These are phyloP conservation scores for Cytospora schulzeri DNA, from an alignment of 2,329 filamentous ascomycete species.

Conservation along the genomic window DNA sequence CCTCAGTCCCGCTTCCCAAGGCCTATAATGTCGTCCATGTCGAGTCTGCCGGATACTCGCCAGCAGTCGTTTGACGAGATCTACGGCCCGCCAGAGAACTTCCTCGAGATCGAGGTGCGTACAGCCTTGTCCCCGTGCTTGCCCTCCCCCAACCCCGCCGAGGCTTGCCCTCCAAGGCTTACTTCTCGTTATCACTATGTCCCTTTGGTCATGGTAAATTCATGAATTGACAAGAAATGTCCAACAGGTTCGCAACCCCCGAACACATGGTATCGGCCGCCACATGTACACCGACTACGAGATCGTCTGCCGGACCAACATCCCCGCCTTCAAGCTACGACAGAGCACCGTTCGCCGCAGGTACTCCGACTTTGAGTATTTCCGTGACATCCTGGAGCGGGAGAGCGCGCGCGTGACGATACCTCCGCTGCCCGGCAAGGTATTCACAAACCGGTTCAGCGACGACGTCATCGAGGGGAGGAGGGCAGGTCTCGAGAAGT, in stretches of 20 bases:
- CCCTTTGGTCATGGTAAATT: too few species aligned
- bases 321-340: slow-evolving; percentile 96
- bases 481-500: slow-evolving; percentile 87
- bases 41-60: slow-evolving; percentile 72
- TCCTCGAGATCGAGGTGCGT: slow-evolving; percentile 91
- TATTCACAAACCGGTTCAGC: slow-evolving; percentile 96
- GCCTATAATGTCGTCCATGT: slow-evolving; percentile 52
- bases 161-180: background rate
- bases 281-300: slow-evolving; percentile 99
- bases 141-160: too few species aligned
- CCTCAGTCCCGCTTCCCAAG: slow-evolving; percentile 44
- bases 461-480: slow-evolving; percentile 98
- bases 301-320: slow-evolving; percentile 96
- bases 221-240: background rate
- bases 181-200: background rate
- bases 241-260: slow-evolving; percentile 81
- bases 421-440: slow-evolving; percentile 92
- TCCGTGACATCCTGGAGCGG: slow-evolving; percentile 95
- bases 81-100: slow-evolving; percentile 97
- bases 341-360: slow-evolving; percentile 85
- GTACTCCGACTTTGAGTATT: slow-evolving; percentile 98
- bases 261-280: slow-evolving; percentile 91
- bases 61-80: slow-evolving; percentile 98
- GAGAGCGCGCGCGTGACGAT: slow-evolving; percentile 94
- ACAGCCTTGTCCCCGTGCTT: background rate